Base-by-base conservation (phyloP, 1,284 basidiomycete genomes). In the Gomphus sp. region DNA sequence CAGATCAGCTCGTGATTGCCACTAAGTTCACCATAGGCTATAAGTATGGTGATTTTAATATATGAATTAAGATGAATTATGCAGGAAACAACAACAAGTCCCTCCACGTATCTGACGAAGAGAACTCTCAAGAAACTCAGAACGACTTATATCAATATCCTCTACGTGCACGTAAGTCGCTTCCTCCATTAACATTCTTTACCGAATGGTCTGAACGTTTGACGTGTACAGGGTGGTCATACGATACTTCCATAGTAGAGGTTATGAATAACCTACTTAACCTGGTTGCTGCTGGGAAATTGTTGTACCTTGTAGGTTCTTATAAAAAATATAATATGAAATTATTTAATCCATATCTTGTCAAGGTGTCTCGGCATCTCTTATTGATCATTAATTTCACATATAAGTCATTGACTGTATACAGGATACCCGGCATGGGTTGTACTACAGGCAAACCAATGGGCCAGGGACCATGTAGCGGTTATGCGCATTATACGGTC, bases 181-280 rank as follows among this genome's bases (percentile, higher is more conserved):
- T n/a, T n/a, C n/a, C n/a, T n/a, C n/a, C n/a, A n/a, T 36, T 4
- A 36, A 6, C 4, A 36, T 10, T 36, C 34, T 36, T 10, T 36
- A 36, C 4, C 34, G 34, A 36, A 10, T 36, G 10, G 34, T 36
- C 16, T 33, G 11, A 33, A n/a, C 8, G 5, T 37, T 34, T 22
- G 4, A n/a, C n/a, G n/a, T 45, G 25, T 18, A 39, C 37, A 54
- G 52, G 52, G 73, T 80, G 76, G 76, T 78, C 81, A 65, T 81
- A 64, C 62, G 71, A 74, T 11, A 80, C 81, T 11, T 74, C 73
- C 45, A 69, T 84, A 58, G 77, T 80, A 62, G 81, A 84, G 64
- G 70, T 83, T 18, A 82, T 84, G 81, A 70, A 74, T 51, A 67
- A 70, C 2, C 70, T 82, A 1, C 76, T 81, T 62, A 69, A 68